A percentile compares a stretch with the other conserved stretches of the same genome.
phyloP scores from a whole-genome alignment of 257 asterid genomes.

The Eucommia ulmoides region DNA sequence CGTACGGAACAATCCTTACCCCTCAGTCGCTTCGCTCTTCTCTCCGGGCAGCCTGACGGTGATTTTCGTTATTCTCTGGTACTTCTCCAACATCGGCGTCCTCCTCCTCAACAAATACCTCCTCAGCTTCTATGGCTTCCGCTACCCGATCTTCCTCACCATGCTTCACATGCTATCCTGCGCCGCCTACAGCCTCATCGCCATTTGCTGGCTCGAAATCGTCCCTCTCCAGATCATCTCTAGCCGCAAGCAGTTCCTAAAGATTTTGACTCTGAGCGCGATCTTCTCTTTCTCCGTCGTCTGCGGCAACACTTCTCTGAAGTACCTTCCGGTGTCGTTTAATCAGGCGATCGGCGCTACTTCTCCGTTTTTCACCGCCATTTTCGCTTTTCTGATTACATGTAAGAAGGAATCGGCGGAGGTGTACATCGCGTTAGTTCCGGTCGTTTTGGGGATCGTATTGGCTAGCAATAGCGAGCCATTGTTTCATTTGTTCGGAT shows the following conservation, averaged over 20 bases:
- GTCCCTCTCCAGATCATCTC: slow-evolving; percentile 85
- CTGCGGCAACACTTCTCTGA: slow-evolving; percentile 83
- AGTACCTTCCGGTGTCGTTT: slow-evolving; percentile 87
- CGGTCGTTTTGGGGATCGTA: slow-evolving; percentile 87
- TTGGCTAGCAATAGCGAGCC: slow-evolving; percentile 96
- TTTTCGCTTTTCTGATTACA: slow-evolving; percentile 73
- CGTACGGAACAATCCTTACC: slow-evolving; percentile 32
- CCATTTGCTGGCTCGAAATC: slow-evolving; percentile 70
- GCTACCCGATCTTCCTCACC: slow-evolving; percentile 86
- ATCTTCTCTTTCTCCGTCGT: slow-evolving; percentile 90
- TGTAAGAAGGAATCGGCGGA: slow-evolving; percentile 75
- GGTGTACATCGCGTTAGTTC: slow-evolving; percentile 78
- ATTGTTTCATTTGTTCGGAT: slow-evolving; percentile 71
- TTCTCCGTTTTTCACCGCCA: slow-evolving; percentile 89
- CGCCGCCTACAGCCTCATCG: slow-evolving; percentile 53
- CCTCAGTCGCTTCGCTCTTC: slow-evolving; percentile 11
- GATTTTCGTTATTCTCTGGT: slow-evolving; percentile 73
- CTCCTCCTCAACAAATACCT: slow-evolving; percentile 76
- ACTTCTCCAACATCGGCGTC: slow-evolving; percentile 85
- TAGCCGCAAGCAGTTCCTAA: slow-evolving; percentile 71
- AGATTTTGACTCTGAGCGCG: slow-evolving; percentile 60
- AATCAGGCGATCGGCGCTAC: slow-evolving; percentile 95
- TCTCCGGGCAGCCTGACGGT: slow-evolving; percentile 61
- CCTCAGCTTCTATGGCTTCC: slow-evolving; percentile 70
- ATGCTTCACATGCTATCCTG: slow-evolving; percentile 94